Conservation (phyloP, 2,329 filamentous ascomycete species). For the Colletotrichum falcatum region DNA sequence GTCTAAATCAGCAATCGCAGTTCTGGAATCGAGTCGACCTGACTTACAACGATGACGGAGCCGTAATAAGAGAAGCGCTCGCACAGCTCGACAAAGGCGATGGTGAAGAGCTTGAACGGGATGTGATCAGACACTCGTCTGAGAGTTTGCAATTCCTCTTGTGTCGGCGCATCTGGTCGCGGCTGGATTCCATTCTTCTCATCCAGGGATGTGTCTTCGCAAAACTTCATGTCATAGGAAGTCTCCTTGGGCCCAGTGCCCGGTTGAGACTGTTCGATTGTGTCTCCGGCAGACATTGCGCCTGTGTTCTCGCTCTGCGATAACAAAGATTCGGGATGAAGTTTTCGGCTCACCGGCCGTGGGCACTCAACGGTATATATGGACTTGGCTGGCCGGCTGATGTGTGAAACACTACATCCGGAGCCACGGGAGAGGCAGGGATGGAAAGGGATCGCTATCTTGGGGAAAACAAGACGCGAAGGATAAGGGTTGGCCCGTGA, state of each 20-base stretch:
- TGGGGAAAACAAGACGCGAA: not conserved
- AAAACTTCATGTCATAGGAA: conserved; percentile 30
- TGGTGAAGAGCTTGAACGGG: conserved; percentile 69
- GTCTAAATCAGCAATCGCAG: not conserved
- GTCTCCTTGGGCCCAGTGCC: conserved; percentile 44
- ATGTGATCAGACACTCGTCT: conserved; percentile 68
- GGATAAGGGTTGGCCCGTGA: conserved; percentile 10
- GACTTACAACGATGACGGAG: conserved; percentile 72
- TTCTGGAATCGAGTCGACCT: too few species aligned
- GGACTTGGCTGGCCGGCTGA: conserved; percentile 2
- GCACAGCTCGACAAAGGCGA: conserved; percentile 76
- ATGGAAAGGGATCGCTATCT: conserved; percentile 22
- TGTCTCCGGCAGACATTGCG: conserved; percentile 49
- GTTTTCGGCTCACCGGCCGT: not conserved
- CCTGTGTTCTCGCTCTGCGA: conserved; percentile 4
- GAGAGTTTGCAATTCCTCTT: conserved; percentile 64
- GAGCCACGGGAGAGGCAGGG: conserved; percentile 18
- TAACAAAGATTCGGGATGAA: conserved; percentile 6
- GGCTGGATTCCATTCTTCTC: conserved; percentile 46
- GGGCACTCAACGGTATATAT: conserved; percentile 23
- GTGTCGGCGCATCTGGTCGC: conserved; percentile 53
- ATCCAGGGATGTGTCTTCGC: conserved; percentile 44
- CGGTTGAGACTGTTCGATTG: conserved; percentile 51
- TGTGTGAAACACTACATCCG: conserved; percentile 25
- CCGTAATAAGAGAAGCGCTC: conserved; percentile 82